Evolutionary conservation across 768 basidiomycete genomes (phyloP), one percentile per base, ranked within the genome.

Genomic region (Leccinum rimulosum): DNA sequence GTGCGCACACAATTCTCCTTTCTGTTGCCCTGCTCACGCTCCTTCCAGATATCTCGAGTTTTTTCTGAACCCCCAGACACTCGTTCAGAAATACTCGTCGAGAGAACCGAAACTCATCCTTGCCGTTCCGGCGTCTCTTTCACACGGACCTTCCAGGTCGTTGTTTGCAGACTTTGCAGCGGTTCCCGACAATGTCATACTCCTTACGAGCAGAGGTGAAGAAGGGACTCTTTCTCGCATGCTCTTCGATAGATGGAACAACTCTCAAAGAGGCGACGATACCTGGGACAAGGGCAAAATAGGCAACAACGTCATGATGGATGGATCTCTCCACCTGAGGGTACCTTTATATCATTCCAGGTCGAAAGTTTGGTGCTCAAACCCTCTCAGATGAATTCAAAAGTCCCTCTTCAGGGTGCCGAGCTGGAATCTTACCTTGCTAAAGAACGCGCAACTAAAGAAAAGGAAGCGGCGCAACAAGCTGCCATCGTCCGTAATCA

Each of bases 81-180:
- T 98, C 54, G 76, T 89, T 50, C 84, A 91, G 60, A 86, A 85
- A 10, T 91, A 95, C 67, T 91, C 93, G 0, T 89, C 91, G 3
- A 87, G 89, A 63, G 85, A 91, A 58, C 94, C 97, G 0, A 98
- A 98, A 70, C 82, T 98, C 54, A 92, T 99, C 61, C 81, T 99
- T 15, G 93, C 95, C 0, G 89, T 96, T 28, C 97, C 97, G 2
- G 88, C 93, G 1, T 93, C 93, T 4, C 80, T 99, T 51, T 95
- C 94, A 0, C 91, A 98, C 66, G 96, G 96, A 2, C 88, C 92
- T 9, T 95, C 95, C 1, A 84, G 97, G 49, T 79, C 84, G 35
- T 73, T 98, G 4, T 98, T 99, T 71, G 82, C 85, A 15, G 85
- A 93, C 54, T 95, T 98, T 74, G 93, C 94, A 4, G 79, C 85